Conservation (phyloP, 2,329 filamentous ascomycete genomes). For the Didymella keratinophila region DNA sequence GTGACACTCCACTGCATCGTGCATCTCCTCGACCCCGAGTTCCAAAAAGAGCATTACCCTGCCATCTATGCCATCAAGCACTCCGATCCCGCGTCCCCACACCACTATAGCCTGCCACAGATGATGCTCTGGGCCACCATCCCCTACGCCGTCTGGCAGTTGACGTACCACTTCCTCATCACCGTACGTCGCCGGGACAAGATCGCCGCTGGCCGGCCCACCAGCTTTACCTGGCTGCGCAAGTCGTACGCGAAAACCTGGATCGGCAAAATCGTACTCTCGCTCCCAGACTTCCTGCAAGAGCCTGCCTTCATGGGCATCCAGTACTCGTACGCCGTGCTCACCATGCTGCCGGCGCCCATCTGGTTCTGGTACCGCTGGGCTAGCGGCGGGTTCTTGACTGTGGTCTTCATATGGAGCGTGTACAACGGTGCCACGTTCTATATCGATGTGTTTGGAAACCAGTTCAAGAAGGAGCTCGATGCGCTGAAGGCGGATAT, state of each 20-base stretch:
- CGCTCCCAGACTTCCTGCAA: conserved; percentile 77
- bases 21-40: conserved; percentile 74
- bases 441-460: conserved; percentile 98
- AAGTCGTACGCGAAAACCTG: conserved; percentile 88
- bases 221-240: conserved; percentile 96
- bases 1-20: conserved; percentile 91
- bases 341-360: conserved; percentile 94
- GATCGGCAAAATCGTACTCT: conserved; percentile 85
- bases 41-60: conserved; percentile 77
- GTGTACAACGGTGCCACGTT: conserved; percentile 97
- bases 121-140: conserved; percentile 97
- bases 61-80: conserved; percentile 83
- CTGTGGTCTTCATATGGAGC: conserved; percentile 88
- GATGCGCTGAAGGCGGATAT: conserved; percentile 90
- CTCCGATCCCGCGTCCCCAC: conserved; percentile 71
- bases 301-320: conserved; percentile 95
- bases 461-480: conserved; percentile 94
- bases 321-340: conserved; percentile 87
- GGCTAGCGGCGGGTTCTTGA: conserved; percentile 79
- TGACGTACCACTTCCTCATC: conserved; percentile 92
- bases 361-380: conserved; percentile 92
- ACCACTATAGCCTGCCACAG: conserved; percentile 78
- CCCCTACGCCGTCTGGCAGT: conserved; percentile 92
- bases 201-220: conserved; percentile 93
- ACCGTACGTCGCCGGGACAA: conserved; percentile 93